A percentile compares a stretch with the other conserved stretches of the same genome.
Conservation (phyloP, 176 grass and related monocot genomes). For the Oryza nivara region DNA sequence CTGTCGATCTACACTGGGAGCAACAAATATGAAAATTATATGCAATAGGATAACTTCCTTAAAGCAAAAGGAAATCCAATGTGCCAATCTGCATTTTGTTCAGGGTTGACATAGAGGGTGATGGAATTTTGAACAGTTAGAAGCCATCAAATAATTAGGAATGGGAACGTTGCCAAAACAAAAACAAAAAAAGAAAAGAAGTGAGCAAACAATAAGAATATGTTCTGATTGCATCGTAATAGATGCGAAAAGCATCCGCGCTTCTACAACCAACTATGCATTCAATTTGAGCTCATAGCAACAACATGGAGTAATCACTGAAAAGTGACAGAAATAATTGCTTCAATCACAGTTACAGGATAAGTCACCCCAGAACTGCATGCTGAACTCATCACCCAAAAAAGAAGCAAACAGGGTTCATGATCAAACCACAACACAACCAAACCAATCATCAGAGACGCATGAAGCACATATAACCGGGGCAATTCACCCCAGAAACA, state of each 20-base stretch:
- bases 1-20: neutral
- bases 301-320: neutral
- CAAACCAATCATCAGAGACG: neutral
- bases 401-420: slow-evolving; percentile 17
- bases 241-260: neutral
- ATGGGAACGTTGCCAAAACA: neutral
- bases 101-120: neutral
- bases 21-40: neutral
- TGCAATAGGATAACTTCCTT: neutral
- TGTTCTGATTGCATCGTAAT: neutral
- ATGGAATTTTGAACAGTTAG: neutral
- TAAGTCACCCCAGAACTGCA: neutral
- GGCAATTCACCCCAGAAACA: neutral
- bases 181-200: neutral
- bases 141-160: slow-evolving; percentile 1
- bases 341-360: neutral
- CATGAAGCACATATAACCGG: neutral
- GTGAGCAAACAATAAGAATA: neutral
- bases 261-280: slow-evolving; percentile 6
- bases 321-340: neutral
- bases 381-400: neutral
- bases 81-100: neutral
- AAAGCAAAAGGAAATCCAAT: neutral
- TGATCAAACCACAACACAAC: neutral
- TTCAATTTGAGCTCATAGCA: slow-evolving; percentile 15